Percentiles rank a stretch among this genome's conserved stretches.
Conservation (phyloP, 208 protist species). For the Acanthamoeba royreba region DNA sequence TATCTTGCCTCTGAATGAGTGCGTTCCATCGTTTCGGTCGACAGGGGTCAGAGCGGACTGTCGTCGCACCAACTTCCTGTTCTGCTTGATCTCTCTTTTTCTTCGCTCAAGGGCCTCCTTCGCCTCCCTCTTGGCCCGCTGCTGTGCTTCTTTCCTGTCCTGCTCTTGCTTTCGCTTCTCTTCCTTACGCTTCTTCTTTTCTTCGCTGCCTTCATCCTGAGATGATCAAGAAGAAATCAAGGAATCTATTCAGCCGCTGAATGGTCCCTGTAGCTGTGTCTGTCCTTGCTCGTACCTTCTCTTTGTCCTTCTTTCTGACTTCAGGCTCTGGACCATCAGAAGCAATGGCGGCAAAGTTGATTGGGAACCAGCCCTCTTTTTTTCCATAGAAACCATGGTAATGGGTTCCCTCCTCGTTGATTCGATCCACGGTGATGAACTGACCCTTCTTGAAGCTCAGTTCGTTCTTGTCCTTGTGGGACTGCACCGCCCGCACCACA, state of each 20-base stretch:
- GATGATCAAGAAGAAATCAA: too few relatives aligned
- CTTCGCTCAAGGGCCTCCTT: not conserved
- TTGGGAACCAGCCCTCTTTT: conserved; percentile 11
- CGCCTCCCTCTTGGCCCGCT: not conserved
- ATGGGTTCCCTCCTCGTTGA: not conserved
- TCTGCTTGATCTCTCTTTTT: not conserved
- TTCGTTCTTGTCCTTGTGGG: conserved; percentile 1
- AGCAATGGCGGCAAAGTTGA: not conserved
- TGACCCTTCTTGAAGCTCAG: conserved; percentile 36
- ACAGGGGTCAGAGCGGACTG: not conserved
- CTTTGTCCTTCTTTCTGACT: not conserved
- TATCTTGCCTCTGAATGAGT: not conserved
- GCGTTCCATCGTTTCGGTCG: not conserved
- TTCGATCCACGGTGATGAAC: not conserved
- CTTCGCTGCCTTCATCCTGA: not conserved
- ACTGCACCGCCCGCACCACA: not conserved
- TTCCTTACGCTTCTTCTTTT: not conserved
- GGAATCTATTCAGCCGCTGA: too few relatives aligned
- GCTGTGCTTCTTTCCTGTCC: not conserved
- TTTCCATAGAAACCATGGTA: not conserved
- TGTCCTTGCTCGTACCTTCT: too few relatives aligned
- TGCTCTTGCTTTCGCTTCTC: not conserved
- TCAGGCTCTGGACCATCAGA: not conserved
- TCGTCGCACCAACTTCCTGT: not conserved
- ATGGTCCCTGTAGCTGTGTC: too few relatives aligned